phyloP scores from a whole-genome alignment of 768 basidiomycete genomes.

The Wakefieldia striispora region DNA sequence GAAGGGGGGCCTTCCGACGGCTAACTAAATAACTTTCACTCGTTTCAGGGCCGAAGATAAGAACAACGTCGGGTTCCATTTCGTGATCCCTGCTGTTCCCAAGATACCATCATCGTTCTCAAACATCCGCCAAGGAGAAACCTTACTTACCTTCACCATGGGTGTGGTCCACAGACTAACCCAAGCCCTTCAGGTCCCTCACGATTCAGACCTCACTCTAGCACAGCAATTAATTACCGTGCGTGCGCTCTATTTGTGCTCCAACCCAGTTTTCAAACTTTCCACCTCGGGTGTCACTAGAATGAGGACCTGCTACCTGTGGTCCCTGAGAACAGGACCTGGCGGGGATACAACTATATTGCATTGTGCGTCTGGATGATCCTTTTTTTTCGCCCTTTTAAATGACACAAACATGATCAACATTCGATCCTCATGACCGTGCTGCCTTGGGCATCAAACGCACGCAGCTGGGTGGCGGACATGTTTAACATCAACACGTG shows the following conservation, averaged over 20 bases:
- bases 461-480: conserved; percentile 72
- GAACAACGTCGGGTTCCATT: neutral
- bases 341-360: conserved; percentile 64
- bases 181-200: conserved; percentile 48
- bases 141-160: conserved; percentile 15
- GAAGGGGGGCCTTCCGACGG: neutral
- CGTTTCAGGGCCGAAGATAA: conserved; percentile 10
- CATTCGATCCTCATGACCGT: neutral
- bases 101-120: neutral
- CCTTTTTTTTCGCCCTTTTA: neutral
- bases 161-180: conserved; percentile 22
- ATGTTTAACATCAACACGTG: conserved; percentile 78
- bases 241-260: conserved; percentile 15
- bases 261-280: conserved; percentile 4
- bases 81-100: conserved; percentile 1
- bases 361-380: conserved; percentile 47
- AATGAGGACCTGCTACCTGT: conserved; percentile 76
- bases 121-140: conserved; percentile 1
- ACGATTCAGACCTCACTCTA: conserved; percentile 51
- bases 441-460: conserved; percentile 1
- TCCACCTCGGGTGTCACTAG: conserved; percentile 34
- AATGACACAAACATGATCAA: neutral
- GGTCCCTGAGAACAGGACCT: conserved; percentile 57
- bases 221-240: conserved; percentile 59
- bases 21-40: neutral